Conservation (phyloP, 176 grass and related monocot species). For the Avena sativa region DNA sequence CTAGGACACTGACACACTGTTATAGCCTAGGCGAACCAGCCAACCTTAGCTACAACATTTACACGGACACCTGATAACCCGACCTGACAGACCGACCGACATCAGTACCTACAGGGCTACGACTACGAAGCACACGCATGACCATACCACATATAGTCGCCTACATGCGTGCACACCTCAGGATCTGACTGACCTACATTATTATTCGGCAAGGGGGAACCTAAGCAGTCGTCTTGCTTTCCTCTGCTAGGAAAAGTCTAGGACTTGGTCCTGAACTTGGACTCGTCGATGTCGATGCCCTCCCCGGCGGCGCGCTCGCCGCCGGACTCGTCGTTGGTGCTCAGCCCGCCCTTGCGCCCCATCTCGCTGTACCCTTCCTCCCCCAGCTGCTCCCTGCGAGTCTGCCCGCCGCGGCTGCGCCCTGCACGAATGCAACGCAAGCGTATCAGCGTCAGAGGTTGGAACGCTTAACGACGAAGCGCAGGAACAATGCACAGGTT, state of each 20-base stretch:
- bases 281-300: constrained; percentile 65
- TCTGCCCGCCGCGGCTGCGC: constrained; percentile 71
- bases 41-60: neutral
- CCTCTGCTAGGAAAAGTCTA: neutral
- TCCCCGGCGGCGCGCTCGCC: constrained; percentile 53
- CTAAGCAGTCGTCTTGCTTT: neutral
- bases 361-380: constrained; percentile 35
- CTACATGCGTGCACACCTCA: constrained; percentile 10
- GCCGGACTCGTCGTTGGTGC: constrained; percentile 53
- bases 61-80: neutral
- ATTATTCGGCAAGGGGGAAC: neutral
- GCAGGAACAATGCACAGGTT: no score
- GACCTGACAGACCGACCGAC: neutral
- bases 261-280: constrained; percentile 60
- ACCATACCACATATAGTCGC: neutral
- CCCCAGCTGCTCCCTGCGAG: constrained; percentile 59
- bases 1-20: neutral
- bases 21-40: neutral
- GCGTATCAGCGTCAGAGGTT: neutral
- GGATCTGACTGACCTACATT: constrained; percentile 11
- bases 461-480: no score
- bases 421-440: constrained; percentile 36
- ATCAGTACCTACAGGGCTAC: neutral
- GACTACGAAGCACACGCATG: neutral
- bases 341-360: constrained; percentile 57